These are phyloP conservation scores for Neovahlkampfia damariscottae DNA, from an alignment of 78 protist species.

Conservation along the genomic window DNA sequence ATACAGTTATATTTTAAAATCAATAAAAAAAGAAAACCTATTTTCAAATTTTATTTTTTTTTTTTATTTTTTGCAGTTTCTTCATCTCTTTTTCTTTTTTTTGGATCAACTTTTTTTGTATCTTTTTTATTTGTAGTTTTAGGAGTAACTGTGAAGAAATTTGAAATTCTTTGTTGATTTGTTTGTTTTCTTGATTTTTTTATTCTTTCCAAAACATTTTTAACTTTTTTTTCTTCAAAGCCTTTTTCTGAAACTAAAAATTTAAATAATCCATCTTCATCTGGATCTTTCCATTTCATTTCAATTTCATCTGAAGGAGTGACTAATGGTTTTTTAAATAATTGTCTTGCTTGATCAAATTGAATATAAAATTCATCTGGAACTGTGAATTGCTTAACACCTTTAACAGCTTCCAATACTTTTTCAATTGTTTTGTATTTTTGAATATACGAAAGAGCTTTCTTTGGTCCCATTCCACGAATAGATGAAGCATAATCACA, in stretches of 20 bases:
- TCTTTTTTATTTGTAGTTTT: no score
- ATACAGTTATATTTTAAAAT: conserved; percentile 78
- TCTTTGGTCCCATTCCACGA: conserved; percentile 67
- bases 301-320: conserved; percentile 2
- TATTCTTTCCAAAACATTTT: not conserved
- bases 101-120: no score
- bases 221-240: conserved; percentile 37
- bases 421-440: conserved; percentile 51
- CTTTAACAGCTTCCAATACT: conserved; percentile 46
- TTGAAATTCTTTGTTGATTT: conserved; percentile 1
- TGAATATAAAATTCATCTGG: conserved; percentile 66
- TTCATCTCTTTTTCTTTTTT: no score
- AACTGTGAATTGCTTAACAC: conserved; percentile 29
- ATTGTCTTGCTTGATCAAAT: conserved; percentile 49
- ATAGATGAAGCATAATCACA: conserved; percentile 85
- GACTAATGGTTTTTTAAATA: conserved; percentile 70
- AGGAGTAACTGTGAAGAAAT: conserved; percentile 15
- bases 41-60: no score
- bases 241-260: conserved; percentile 68
- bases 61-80: no score
- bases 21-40: no score
- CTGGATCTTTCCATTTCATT: conserved; percentile 64
- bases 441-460: conserved; percentile 44
- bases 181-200: not conserved
- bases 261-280: conserved; percentile 57